phyloP scores from a whole-genome alignment of 2,329 filamentous ascomycete genomes.

The Aspergillus calidoustus region DNA sequence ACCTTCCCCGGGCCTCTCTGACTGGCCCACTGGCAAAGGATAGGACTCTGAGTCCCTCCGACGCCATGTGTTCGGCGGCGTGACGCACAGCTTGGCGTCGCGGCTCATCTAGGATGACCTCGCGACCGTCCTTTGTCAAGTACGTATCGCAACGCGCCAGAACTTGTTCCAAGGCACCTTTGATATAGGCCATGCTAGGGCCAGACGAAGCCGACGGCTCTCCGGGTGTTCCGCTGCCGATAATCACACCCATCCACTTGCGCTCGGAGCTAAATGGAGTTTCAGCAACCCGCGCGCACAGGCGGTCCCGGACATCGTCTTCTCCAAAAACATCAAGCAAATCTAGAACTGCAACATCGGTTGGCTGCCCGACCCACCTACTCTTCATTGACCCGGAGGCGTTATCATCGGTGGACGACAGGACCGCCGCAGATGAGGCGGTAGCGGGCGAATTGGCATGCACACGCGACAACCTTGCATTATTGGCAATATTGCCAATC shows the following conservation, averaged over 20 bases:
- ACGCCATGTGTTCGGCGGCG: constrained; percentile 84
- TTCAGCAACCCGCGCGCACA: constrained; percentile 81
- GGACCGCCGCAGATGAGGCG: constrained; percentile 73
- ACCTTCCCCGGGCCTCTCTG: constrained; percentile 52
- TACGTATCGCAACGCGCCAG: constrained; percentile 89
- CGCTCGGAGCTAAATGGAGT: constrained; percentile 95
- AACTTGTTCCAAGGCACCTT: constrained; percentile 88
- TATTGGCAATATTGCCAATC: constrained; percentile 96
- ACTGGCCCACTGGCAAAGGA: constrained; percentile 88
- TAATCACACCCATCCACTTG: constrained; percentile 98
- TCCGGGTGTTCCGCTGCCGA: constrained; percentile 60
- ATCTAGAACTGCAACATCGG: constrained; percentile 95
- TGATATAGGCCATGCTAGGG: constrained; percentile 88
- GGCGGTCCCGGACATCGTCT: constrained; percentile 84
- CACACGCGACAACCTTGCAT: constrained; percentile 77
- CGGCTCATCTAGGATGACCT: constrained; percentile 80
- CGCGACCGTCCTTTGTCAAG: constrained; percentile 80
- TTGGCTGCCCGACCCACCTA: constrained; percentile 95
- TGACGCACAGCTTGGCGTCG: constrained; percentile 74
- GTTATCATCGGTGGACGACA: constrained; percentile 78
- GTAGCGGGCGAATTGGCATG: constrained; percentile 73
- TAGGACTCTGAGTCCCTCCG: constrained; percentile 85
- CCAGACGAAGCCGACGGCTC: constrained; percentile 56
- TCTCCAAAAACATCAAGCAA: constrained; percentile 88
- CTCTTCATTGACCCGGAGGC: constrained; percentile 71